Evolutionary conservation across 208 protist species (phyloP).

Genomic region (Trichomonas vaginalis): DNA sequence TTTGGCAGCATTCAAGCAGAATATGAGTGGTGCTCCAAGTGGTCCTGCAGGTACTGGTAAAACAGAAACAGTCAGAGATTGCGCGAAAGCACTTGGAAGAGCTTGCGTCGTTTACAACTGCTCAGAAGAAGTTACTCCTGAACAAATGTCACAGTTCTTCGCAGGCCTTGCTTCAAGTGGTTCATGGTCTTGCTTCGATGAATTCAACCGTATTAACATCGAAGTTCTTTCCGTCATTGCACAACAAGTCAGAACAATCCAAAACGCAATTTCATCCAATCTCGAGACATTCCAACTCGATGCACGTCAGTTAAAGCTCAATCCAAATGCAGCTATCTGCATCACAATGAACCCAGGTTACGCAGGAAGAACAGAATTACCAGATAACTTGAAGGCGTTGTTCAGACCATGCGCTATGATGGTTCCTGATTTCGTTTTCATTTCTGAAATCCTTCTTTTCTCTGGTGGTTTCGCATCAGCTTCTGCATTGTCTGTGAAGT

Average conservation of each 20-base stretch:
- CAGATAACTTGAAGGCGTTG: constrained; percentile 75
- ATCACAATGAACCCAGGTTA: constrained; percentile 85
- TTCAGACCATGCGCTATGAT: constrained; percentile 69
- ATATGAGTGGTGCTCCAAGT: constrained; percentile 47
- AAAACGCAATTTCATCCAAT: constrained; percentile 35
- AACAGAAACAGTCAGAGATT: constrained; percentile 52
- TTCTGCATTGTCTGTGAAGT: constrained; percentile 72
- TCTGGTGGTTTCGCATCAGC: constrained; percentile 85
- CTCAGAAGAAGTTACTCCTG: constrained; percentile 61
- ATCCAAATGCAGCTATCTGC: constrained; percentile 53
- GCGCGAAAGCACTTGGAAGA: constrained; percentile 46
- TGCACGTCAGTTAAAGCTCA: constrained; percentile 36
- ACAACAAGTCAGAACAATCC: constrained; percentile 39
- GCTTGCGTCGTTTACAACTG: constrained; percentile 89
- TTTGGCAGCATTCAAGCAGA: constrained; percentile 47
- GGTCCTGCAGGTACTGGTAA: constrained; percentile 55
- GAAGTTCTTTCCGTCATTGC: constrained; percentile 46
- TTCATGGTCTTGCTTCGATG: constrained; percentile 51
- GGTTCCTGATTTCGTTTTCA: constrained; percentile 94
- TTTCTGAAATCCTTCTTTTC: constrained; percentile 85
- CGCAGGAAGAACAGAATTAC: constrained; percentile 79
- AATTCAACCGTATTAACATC: constrained; percentile 52
- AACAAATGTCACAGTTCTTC: constrained; percentile 40
- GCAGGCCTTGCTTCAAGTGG: constrained; percentile 35
- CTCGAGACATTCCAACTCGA: constrained; percentile 40